Conservation (phyloP, 345 rosid genomes). For the Pistacia atlantica region DNA sequence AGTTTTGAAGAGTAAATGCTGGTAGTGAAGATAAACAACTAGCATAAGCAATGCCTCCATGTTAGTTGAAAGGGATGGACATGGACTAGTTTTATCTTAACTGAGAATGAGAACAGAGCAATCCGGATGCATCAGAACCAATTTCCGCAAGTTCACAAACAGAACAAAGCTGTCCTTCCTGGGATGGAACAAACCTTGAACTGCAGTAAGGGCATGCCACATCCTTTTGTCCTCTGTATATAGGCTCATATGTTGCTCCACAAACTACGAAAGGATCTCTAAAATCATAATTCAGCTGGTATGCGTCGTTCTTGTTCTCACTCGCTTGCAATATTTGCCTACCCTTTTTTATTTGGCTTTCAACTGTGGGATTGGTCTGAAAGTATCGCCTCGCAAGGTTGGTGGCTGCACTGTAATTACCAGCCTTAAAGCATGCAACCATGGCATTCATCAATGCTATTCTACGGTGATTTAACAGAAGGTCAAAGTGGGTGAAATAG, state of each 20-base stretch:
- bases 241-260: constrained; percentile 79
- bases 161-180: constrained; percentile 66
- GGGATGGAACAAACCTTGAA: constrained; percentile 65
- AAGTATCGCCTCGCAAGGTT: constrained; percentile 75
- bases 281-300: constrained; percentile 75
- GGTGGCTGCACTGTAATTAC: constrained; percentile 68
- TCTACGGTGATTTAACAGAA: constrained; percentile 70
- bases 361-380: constrained; percentile 69
- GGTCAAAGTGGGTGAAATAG: constrained; percentile 86
- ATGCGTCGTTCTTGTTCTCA: constrained; percentile 66
- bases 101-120: constrained; percentile 60
- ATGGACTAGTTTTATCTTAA: neutral
- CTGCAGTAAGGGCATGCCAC: constrained; percentile 79
- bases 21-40: neutral
- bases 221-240: constrained; percentile 82
- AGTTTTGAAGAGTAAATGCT: too few species aligned
- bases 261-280: constrained; percentile 83
- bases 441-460: constrained; percentile 73
- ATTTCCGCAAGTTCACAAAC: constrained; percentile 75
- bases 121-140: constrained; percentile 86
- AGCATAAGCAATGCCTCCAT: neutral
- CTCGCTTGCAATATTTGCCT: constrained; percentile 74
- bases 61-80: neutral
- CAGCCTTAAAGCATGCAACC: constrained; percentile 71
- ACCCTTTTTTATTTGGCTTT: constrained; percentile 69